Evolutionary conservation across 768 basidiomycete species (phyloP), one percentile per base, ranked within the genome.

Genomic region (Leucosporidium scottii): DNA sequence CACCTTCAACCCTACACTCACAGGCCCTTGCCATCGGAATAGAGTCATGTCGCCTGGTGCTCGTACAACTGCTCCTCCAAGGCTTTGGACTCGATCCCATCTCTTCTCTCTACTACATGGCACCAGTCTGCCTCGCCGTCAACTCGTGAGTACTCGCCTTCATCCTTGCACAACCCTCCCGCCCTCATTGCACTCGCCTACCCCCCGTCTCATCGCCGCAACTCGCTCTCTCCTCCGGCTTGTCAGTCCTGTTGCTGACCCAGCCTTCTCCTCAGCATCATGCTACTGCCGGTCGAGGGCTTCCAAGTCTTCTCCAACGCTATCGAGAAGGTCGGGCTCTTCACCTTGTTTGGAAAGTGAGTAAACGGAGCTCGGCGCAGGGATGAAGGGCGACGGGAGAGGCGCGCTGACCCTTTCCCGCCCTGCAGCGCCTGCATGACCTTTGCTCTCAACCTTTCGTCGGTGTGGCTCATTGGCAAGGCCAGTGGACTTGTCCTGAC

Each of bases 1-100:
- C 6, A n/a, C 34, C 34, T 3, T 53, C 36, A 34, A 27, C 17
- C 18, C 55, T 1, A 20, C 34, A 12, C 28, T 10, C 39, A 44
- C 66, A 67, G 67, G 59, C 60, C 27, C 25, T 68, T 34, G 49
- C 56, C 44, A 57, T 75, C 89, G 86, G 39, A 10, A 96, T 96
- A 75, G 93, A 98, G 79, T 87, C 90, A 3, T 90, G 90, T 36
- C 87, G 93, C 48, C 85, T 98, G 17, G 91, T 98, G 20, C 91
- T 97, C 87, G 94, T 98, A 65, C 89, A 98, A 76, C 85, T 93
- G 59, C 85, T 98, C 39, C 82, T 98, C 0, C 93, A 98, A 77
- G 92, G 92, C 44, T 81, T 94, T 75, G 96, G 94, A 79, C 96
- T 98, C 20, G 56, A 61, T 59, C 57, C 59, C 31, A 57, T 70